These are phyloP conservation scores for Dactylellina leptospora DNA, from an alignment of 2,329 filamentous ascomycete genomes.

Conservation along the genomic window DNA sequence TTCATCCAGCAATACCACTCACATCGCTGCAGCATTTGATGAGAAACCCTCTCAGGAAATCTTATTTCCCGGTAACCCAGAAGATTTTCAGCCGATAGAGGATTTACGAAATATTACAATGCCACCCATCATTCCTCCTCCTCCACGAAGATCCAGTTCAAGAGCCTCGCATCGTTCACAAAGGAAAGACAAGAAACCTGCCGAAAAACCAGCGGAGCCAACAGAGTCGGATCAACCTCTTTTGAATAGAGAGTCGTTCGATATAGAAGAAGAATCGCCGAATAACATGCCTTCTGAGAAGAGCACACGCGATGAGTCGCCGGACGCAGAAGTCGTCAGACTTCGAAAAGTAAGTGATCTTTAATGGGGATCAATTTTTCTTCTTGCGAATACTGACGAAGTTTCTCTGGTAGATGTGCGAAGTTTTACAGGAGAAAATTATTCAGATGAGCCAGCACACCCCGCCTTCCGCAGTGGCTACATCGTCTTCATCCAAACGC, in stretches of 20 bases:
- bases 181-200: conserved; percentile 31
- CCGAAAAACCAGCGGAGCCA: conserved; percentile 14
- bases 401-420: conserved; percentile 40
- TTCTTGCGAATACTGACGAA: conserved; percentile 2
- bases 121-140: conserved; percentile 41
- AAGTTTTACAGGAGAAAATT: conserved; percentile 50
- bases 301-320: conserved; percentile 23
- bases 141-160: conserved; percentile 50
- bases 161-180: conserved; percentile 23
- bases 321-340: conserved; percentile 40
- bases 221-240: conserved; percentile 38
- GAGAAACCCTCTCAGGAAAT: conserved; percentile 51
- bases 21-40: too few species aligned
- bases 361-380: neutral
- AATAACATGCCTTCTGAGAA: conserved; percentile 44
- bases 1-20: neutral
- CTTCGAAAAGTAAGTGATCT: conserved; percentile 43
- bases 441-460: conserved; percentile 52
- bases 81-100: conserved; percentile 48
- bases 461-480: conserved; percentile 16
- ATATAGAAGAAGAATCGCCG: conserved; percentile 29
- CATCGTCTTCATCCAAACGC: conserved; percentile 29
- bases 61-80: conserved; percentile 48
- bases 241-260: conserved; percentile 38
- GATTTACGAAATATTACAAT: conserved; percentile 22